A percentile compares a stretch with the other conserved stretches of the same genome.
phyloP scores from a whole-genome alignment of 345 rosid species.

The Eucalyptus sideroxylon region DNA sequence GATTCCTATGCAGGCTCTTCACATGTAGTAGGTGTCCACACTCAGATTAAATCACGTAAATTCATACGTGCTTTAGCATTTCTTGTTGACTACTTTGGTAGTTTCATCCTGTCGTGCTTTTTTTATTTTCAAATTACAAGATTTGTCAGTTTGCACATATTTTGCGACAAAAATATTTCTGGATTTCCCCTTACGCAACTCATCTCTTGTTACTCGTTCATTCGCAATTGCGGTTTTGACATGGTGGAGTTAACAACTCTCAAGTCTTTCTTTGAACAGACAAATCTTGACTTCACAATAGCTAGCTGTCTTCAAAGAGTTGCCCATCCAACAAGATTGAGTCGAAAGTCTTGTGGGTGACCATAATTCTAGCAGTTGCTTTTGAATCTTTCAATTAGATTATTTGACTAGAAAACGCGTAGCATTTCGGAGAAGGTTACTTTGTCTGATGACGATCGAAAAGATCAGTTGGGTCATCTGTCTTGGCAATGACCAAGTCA shows the following conservation, averaged over 20 bases:
- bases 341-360: neutral
- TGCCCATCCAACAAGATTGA: neutral
- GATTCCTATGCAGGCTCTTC: neutral
- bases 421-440: neutral
- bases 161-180: too few species aligned
- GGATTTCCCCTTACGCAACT: too few species aligned
- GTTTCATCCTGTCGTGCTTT: too few species aligned
- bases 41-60: rapidly evolving
- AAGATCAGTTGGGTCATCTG: neutral
- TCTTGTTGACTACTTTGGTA: rapidly evolving
- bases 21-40: rapidly evolving
- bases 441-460: neutral
- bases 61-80: too few species aligned
- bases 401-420: neutral
- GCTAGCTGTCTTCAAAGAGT: neutral
- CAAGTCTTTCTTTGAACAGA: neutral
- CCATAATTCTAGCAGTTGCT: neutral
- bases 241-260: neutral
- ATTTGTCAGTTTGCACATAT: neutral
- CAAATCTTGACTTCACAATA: neutral
- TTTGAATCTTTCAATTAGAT: neutral
- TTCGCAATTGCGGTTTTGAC: neutral
- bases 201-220: neutral
- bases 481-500: neutral
- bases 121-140: neutral